Conservation (phyloP, 108 stramenopile genomes). For the Aurantiochytrium sp. region DNA sequence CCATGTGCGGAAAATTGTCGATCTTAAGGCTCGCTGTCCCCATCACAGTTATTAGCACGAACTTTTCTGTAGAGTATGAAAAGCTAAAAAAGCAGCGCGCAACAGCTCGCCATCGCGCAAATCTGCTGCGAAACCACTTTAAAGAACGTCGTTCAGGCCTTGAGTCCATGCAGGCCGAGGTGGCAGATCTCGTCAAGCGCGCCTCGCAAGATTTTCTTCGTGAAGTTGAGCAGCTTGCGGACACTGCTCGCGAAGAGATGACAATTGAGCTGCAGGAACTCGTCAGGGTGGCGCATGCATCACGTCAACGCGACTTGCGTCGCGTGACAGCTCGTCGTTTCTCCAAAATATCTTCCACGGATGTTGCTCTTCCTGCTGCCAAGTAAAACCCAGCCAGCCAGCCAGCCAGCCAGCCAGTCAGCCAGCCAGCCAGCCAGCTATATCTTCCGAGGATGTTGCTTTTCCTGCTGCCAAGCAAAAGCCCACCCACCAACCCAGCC, state of each 20-base stretch:
- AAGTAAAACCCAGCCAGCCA: too few relatives aligned
- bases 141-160: neutral
- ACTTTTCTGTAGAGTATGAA: conserved; percentile 18
- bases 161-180: neutral
- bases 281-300: neutral
- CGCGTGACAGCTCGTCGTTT: neutral
- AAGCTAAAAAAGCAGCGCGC: neutral
- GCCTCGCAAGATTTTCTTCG: neutral
- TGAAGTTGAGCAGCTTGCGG: neutral
- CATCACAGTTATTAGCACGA: conserved; percentile 22
- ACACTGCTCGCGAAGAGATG: neutral
- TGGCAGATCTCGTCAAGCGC: conserved; percentile 5
- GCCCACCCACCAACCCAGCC: too few relatives aligned
- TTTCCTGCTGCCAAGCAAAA: too few relatives aligned
- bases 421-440: too few relatives aligned
- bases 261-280: neutral
- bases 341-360: neutral
- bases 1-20: too few relatives aligned
- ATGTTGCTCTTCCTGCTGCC: neutral
- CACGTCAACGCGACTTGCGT: neutral
- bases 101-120: neutral
- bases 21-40: neutral
- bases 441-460: too few relatives aligned
- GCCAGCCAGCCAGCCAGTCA: too few relatives aligned
- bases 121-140: neutral